These are phyloP conservation scores for Melaleuca alternifolia DNA, from an alignment of 345 rosid species.

Conservation along the genomic window DNA sequence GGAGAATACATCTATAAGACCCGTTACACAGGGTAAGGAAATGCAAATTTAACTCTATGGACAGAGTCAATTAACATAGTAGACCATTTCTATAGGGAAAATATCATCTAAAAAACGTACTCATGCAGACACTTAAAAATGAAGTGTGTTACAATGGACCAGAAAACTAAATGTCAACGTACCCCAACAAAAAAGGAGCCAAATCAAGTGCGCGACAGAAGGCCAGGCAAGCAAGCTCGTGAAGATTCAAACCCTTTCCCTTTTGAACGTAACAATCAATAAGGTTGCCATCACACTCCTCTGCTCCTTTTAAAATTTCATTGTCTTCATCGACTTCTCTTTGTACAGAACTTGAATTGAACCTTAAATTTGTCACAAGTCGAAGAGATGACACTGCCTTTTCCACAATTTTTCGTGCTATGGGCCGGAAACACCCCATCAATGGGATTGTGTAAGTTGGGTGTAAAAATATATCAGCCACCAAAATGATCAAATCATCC, in stretches of 20 bases:
- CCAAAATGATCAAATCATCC: constrained; percentile 44
- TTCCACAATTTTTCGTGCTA: constrained; percentile 45
- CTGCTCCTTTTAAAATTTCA: constrained; percentile 1
- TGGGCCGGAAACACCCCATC: constrained; percentile 53
- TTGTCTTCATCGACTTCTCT: background rate
- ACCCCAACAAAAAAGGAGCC: constrained; percentile 57
- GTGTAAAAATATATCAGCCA: constrained; percentile 57
- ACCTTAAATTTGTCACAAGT: constrained; percentile 41
- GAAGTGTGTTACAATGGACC: background rate
- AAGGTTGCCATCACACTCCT: constrained; percentile 25
- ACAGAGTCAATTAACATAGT: background rate
- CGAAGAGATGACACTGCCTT: constrained; percentile 41
- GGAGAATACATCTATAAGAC: background rate
- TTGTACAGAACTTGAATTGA: constrained; percentile 4
- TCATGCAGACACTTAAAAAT: background rate
- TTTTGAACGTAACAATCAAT: constrained; percentile 38
- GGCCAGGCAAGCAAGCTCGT: constrained; percentile 84
- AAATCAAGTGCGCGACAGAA: constrained; percentile 75
- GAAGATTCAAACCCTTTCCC: constrained; percentile 63
- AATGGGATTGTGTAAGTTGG: constrained; percentile 56
- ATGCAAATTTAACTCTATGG: background rate
- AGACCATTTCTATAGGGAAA: background rate
- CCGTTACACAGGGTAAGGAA: background rate
- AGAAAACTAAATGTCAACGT: background rate
- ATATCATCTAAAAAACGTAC: background rate